Conservation (phyloP, 371 early-diverging fungal species). For the Cokeromyces recurvatus region DNA sequence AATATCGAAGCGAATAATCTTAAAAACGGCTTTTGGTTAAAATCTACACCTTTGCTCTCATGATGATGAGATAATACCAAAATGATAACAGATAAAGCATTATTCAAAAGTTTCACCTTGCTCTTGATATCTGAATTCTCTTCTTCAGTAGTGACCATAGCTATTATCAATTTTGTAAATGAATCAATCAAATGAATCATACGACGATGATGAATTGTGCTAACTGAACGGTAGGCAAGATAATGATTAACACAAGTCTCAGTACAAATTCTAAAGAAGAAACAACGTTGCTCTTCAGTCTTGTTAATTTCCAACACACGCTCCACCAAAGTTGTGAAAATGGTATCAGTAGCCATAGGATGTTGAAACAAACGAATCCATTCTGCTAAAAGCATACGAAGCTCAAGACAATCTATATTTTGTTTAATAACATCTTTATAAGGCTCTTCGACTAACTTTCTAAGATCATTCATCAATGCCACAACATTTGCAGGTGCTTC, state of each 20-base stretch:
- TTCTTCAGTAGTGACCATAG: constrained; percentile 48
- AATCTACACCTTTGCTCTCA: constrained; percentile 65
- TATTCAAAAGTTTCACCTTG: constrained; percentile 60
- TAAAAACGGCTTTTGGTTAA: constrained; percentile 90
- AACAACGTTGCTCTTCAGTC: constrained; percentile 62
- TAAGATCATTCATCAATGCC: constrained; percentile 20
- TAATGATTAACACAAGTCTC: constrained; percentile 76
- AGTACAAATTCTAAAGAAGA: constrained; percentile 85
- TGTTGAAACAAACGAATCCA: constrained; percentile 88
- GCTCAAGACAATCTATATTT: constrained; percentile 55
- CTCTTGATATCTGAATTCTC: constrained; percentile 10
- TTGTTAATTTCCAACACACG: constrained; percentile 60
- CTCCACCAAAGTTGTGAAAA: constrained; percentile 50
- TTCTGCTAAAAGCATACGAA: constrained; percentile 70
- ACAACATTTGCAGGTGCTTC: constrained; percentile 53
- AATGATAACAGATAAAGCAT: constrained; percentile 79
- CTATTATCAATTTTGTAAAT: constrained; percentile 68
- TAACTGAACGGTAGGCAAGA: constrained; percentile 42
- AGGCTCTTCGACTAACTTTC: constrained; percentile 18
- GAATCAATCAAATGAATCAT: constrained; percentile 76
- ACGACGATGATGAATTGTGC: constrained; percentile 36
- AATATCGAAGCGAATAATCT: constrained; percentile 85
- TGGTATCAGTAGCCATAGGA: constrained; percentile 70
- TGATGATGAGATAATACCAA: constrained; percentile 82
- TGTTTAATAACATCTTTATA: constrained; percentile 26